Evolutionary conservation across 768 basidiomycete genomes (phyloP).

Genomic region (Lentinula guzmanii): DNA sequence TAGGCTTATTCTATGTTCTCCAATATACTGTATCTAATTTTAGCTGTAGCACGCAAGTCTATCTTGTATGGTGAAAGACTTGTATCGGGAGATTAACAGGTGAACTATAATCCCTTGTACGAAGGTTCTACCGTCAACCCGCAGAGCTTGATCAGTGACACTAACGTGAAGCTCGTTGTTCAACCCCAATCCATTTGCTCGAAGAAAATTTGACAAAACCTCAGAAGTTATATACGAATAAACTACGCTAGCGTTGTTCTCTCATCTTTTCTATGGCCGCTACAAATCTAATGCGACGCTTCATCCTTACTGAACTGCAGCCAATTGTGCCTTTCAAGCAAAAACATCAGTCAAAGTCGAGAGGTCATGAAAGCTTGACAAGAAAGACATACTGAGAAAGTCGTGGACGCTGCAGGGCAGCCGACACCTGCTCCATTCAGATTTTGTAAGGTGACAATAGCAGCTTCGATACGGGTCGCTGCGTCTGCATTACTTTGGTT

Average conservation of each 20-base stretch:
- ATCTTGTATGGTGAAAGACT: too few species aligned
- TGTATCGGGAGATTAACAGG: too few species aligned
- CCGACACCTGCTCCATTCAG: conserved; percentile 60
- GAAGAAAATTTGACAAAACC: too few species aligned
- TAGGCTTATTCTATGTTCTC: too few species aligned
- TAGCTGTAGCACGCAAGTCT: too few species aligned
- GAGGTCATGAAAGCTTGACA: not conserved
- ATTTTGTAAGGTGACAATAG: conserved; percentile 69
- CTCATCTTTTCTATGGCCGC: too few species aligned
- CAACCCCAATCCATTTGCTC: too few species aligned
- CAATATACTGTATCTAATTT: too few species aligned
- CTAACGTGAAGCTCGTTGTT: too few species aligned
- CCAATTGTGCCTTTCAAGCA: not conserved
- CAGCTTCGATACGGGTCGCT: conserved; percentile 51
- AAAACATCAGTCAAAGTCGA: not conserved
- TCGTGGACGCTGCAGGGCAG: conserved; percentile 63
- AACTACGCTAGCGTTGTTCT: not conserved
- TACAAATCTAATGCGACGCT: not conserved
- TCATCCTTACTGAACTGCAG: conserved; percentile 1
- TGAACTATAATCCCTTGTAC: too few species aligned
- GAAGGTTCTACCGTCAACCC: too few species aligned
- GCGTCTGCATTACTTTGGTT: conserved; percentile 48
- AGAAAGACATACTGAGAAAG: conserved; percentile 31
- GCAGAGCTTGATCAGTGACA: too few species aligned
- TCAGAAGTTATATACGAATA: not conserved